Evolutionary conservation across 129 eudicot genomes (phyloP), one percentile per base, ranked within the genome.

Genomic region (Glebionis coronaria): DNA sequence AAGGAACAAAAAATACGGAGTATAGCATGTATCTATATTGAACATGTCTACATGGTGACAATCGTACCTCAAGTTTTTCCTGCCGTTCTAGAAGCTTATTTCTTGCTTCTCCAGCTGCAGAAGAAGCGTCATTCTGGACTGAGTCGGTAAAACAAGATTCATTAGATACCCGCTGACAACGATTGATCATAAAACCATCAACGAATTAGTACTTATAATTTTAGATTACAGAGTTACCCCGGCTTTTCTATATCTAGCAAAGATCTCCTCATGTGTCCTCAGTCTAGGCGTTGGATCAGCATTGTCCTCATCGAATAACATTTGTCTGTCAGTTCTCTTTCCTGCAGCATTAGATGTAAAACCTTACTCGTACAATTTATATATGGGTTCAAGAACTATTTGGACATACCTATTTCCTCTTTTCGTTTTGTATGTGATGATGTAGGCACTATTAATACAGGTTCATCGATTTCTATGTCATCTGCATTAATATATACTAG

Each of bases 31-130:
- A 0, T 23, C 2, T 23, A 23, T 23, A 23, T 23, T 23, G 2
- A 23, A 23, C 25, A 2, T 23, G 25, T 23, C 51, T 58, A 73
- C 42, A 25, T 25, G 29, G 66, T 40, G 27, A 40, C 15, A 21
- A 71, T 55, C 67, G 10, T 28, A 92, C 98, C 98, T 92, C 91
- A 67, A 92, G 96, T 76, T 88, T 92, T 73, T 92, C 96, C 65
- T 80, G 90, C 58, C 98, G 98, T 51, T 92, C 98, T 12, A 92
- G 44, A 71, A 92, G 95, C 84, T 88, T 92, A 82, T 88, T 79
- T 86, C 85, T 86, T 80, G 96, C 96, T 79, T 85, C 71, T 80
- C 79, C 94, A 70, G 96, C 98, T 18, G 80, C 95, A 9, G 96
- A 84, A 15, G 91, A 68, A 46, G 95, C 96, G 78, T 88, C 95